Conservation (phyloP, 257 asterid species). For the Buddleja alternifolia region DNA sequence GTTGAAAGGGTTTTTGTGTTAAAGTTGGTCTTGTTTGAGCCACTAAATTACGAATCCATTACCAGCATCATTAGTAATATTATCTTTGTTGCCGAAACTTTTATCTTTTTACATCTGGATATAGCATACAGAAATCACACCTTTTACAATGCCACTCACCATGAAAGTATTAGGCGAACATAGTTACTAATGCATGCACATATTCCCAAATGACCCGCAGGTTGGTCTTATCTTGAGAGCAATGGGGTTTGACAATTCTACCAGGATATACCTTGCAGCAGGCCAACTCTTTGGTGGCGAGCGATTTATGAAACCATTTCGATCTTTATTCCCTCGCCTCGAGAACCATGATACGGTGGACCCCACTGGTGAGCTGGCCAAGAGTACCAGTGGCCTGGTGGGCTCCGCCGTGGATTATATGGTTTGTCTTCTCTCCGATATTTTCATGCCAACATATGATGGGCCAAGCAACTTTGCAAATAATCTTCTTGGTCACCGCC, state of each 20-base stretch:
- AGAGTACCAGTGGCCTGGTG: constrained; percentile 61
- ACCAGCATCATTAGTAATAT: neutral
- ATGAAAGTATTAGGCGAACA: neutral
- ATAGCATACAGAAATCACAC: neutral
- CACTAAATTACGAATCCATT: neutral
- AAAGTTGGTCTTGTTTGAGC: constrained; percentile 7
- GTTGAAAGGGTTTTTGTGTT: neutral
- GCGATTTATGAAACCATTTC: constrained; percentile 82
- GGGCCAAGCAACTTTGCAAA: constrained; percentile 98
- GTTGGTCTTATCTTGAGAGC: constrained; percentile 87
- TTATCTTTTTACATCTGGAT: neutral
- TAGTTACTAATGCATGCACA: constrained; percentile 21
- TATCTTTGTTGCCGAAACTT: neutral
- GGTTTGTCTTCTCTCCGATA: constrained; percentile 94
- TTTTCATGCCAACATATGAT: constrained; percentile 98
- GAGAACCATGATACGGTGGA: constrained; percentile 86
- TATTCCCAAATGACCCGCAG: constrained; percentile 45
- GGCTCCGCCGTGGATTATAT: constrained; percentile 98
- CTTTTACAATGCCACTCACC: neutral
- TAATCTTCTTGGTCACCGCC: constrained; percentile 97
- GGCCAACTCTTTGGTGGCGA: constrained; percentile 97
- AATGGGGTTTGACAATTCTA: constrained; percentile 84
- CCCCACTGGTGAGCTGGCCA: constrained; percentile 52
- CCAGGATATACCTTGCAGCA: constrained; percentile 93
- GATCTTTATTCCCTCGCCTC: constrained; percentile 79